phyloP scores from a whole-genome alignment of 768 basidiomycete genomes.

The Naganishia friedmannii region DNA sequence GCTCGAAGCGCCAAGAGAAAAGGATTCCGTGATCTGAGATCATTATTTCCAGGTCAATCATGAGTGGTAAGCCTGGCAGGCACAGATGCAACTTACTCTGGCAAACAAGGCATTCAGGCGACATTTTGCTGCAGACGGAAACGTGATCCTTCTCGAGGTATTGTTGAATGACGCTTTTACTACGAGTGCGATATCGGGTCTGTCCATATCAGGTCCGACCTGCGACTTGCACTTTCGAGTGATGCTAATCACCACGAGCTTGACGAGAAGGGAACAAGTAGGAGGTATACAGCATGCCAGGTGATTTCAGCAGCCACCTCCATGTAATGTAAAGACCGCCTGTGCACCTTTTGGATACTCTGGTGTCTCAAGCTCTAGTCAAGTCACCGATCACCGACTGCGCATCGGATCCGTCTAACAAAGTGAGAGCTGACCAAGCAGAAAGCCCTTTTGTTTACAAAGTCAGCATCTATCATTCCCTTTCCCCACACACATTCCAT shows the following conservation, averaged over 20 bases:
- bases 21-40: conserved; percentile 20
- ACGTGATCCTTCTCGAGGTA: conserved; percentile 14
- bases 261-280: too few relatives aligned
- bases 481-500: conserved; percentile 1
- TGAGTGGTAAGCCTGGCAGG: not conserved
- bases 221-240: too few relatives aligned
- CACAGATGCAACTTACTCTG: not conserved
- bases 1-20: conserved; percentile 17
- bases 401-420: too few relatives aligned
- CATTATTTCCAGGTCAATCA: too few relatives aligned
- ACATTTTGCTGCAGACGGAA: conserved; percentile 17
- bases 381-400: not conserved
- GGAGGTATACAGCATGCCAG: not conserved
- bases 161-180: conserved; percentile 15
- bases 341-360: not conserved
- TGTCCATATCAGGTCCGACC: conserved; percentile 4
- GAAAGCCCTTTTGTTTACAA: not conserved
- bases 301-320: not conserved
- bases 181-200: conserved; percentile 5
- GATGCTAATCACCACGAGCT: too few relatives aligned
- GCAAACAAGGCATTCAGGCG: conserved; percentile 12
- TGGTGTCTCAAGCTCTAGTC: not conserved
- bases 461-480: not conserved
- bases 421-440: too few relatives aligned
- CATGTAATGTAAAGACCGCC: not conserved